Base-by-base conservation (phyloP, 805 yeast genomes). In the Candida arabinofermentans region DNA sequence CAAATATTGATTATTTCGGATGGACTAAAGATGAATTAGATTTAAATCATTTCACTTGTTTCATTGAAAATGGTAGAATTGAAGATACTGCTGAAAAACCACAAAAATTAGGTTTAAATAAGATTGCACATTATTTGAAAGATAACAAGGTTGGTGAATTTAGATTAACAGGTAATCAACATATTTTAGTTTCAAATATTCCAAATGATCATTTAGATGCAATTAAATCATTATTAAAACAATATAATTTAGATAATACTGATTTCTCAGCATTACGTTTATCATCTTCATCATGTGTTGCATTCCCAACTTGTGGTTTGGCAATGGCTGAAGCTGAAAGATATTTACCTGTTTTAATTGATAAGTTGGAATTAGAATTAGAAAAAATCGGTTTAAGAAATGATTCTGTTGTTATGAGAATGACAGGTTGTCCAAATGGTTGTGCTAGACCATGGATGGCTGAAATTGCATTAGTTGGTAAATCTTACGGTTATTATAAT, bases 241-340 rank as follows among this genome's bases (percentile, higher is more conserved):
- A 84, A 60, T 86, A 84, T 67, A 86, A 83, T 64, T 74, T 91
- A 49, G 96, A 88, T 62, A 89, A 88, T 68, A 74, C 89, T 39
- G 75, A 81, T 50, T 85, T 81, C 66, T 81, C 95, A 42, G 95
- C 85, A 3, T 72, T 91, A 58, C 80, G 98, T 64, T 74, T 88
- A 44, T 83, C 96, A 8, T 87, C 96, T 7, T 89, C 96, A 21
- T 95, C 98, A 0, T 91, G 98, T 77, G 98, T 91, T 44, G 97
- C 96, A 2, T 82, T 91, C 77, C 98, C 98, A 53, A 91, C 98
- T 1, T 91, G 98, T 79, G 98, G 98, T 53, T 77, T 91, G 59
- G 98, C 98, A 16, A 89, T 91, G 97, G 98, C 98, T 26, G 98
- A 91, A 69, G 84, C 95, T 41, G 98, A 91, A 71, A 81, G 98